A percentile compares a stretch with the other conserved stretches of the same genome.
phyloP scores from a whole-genome alignment of 2,329 filamentous ascomycete genomes.

The Clonostachys sp. region DNA sequence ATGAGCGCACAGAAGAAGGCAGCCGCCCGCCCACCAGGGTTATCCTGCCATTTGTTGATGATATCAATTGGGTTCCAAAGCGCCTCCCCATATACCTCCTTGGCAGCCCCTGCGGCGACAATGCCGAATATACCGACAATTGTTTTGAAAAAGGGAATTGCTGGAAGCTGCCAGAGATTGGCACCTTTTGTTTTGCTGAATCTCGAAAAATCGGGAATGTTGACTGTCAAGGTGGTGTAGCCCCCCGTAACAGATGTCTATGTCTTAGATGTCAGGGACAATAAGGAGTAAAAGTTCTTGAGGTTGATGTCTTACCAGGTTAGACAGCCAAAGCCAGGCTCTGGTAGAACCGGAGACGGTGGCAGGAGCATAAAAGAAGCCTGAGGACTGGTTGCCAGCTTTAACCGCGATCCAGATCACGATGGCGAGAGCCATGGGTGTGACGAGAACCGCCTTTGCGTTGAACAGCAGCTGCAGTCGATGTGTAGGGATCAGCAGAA shows the following conservation, averaged over 20 bases:
- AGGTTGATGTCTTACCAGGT: neutral
- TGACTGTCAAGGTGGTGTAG: neutral
- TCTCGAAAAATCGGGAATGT: neutral
- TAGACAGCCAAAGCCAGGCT: constrained; percentile 1
- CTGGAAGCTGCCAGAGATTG: constrained; percentile 11
- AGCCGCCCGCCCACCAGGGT: constrained; percentile 18
- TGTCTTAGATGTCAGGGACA: too few species aligned
- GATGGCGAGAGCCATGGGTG: constrained; percentile 8
- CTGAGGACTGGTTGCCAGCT: neutral
- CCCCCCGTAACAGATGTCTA: neutral
- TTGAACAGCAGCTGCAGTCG: constrained; percentile 26
- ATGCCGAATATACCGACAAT: constrained; percentile 36
- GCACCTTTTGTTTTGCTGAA: neutral
- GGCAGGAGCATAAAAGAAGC: neutral
- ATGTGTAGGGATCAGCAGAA: constrained; percentile 30
- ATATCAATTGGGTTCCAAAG: constrained; percentile 45
- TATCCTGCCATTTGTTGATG: constrained; percentile 28
- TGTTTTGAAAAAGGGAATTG: constrained; percentile 35
- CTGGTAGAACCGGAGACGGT: neutral
- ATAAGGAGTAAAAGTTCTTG: neutral
- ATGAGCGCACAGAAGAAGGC: constrained; percentile 19
- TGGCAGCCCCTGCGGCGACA: constrained; percentile 38
- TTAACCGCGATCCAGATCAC: constrained; percentile 21
- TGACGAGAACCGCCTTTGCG: constrained; percentile 18
- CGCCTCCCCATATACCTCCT: constrained; percentile 35